A percentile compares a stretch with the other conserved stretches of the same genome.
Evolutionary conservation across 2,329 filamentous ascomycete genomes (phyloP).

Genomic region (Alternaria arbusti): DNA sequence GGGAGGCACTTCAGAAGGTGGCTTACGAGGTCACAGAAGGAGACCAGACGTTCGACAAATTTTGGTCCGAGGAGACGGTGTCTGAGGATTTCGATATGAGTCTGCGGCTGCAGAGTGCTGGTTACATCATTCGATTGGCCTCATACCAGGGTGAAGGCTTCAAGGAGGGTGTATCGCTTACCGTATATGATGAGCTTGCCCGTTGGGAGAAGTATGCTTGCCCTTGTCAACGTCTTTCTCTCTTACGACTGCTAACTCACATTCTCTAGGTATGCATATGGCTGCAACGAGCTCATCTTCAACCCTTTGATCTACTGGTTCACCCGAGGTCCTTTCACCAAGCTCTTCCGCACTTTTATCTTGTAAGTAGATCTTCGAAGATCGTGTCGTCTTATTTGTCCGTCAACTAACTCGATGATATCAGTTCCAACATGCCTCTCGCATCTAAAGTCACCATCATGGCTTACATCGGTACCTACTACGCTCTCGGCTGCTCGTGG

Average conservation of each 20-base stretch:
- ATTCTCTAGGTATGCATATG: constrained; percentile 62
- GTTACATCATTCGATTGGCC: constrained; percentile 72
- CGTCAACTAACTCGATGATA: background rate
- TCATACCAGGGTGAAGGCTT: constrained; percentile 73
- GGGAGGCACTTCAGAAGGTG: constrained; percentile 68
- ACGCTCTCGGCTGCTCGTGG: constrained; percentile 72
- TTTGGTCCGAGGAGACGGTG: constrained; percentile 77
- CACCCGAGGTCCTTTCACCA: constrained; percentile 68
- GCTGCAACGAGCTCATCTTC: constrained; percentile 74
- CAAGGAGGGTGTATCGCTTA: constrained; percentile 75
- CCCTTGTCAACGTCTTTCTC: too few species aligned
- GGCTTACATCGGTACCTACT: constrained; percentile 74
- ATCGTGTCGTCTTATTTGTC: background rate
- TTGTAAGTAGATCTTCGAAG: constrained; percentile 19
- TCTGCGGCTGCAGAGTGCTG: constrained; percentile 71
- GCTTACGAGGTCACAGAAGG: constrained; percentile 45
- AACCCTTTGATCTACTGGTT: constrained; percentile 69
- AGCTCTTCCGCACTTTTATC: constrained; percentile 67
- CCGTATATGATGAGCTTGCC: constrained; percentile 73
- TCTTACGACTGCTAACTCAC: background rate
- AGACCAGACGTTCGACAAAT: constrained; percentile 63
- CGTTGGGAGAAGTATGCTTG: constrained; percentile 68
- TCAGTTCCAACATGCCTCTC: constrained; percentile 63
- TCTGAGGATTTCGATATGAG: constrained; percentile 82
- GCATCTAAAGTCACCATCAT: constrained; percentile 75